Conservation (phyloP, 768 basidiomycete genomes). For the Paxillus ammoniavirescens region DNA sequence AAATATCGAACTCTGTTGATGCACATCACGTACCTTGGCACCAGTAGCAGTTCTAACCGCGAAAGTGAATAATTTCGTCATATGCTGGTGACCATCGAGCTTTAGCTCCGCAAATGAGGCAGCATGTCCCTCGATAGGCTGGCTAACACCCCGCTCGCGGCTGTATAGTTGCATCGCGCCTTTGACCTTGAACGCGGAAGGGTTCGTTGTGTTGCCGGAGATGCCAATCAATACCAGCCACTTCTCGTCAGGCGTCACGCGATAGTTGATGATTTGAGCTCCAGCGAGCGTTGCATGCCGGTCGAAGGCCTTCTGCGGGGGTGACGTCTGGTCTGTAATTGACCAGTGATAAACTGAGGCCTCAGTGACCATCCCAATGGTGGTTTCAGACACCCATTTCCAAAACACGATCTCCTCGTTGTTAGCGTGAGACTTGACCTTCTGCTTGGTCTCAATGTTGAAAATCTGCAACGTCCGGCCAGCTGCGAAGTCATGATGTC, state of each 20-base stretch:
- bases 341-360: slow-evolving; percentile 92
- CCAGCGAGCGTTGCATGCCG: slow-evolving; percentile 92
- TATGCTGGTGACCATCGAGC: slow-evolving; percentile 80
- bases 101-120: slow-evolving; percentile 93
- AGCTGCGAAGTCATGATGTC: slow-evolving; percentile 47
- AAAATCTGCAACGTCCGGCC: slow-evolving; percentile 94
- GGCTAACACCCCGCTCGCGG: slow-evolving; percentile 87
- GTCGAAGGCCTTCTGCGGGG: slow-evolving; percentile 93
- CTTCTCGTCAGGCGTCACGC: slow-evolving; percentile 87
- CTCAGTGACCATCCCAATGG: slow-evolving; percentile 95
- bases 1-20: not conserved
- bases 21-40: slow-evolving; percentile 71
- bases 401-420: slow-evolving; percentile 96
- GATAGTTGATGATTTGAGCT: slow-evolving; percentile 98
- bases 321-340: slow-evolving; percentile 66
- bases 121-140: slow-evolving; percentile 98
- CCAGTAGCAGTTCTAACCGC: slow-evolving; percentile 95
- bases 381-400: slow-evolving; percentile 95
- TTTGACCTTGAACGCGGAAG: slow-evolving; percentile 97
- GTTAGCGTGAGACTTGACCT: slow-evolving; percentile 94
- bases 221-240: slow-evolving; percentile 98
- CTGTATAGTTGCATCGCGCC: slow-evolving; percentile 98
- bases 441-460: slow-evolving; percentile 96
- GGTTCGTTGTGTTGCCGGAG: slow-evolving; percentile 87
- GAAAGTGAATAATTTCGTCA: slow-evolving; percentile 93